phyloP scores from a whole-genome alignment of 805 yeast species.

The Cyberlindnera bimundalis region DNA sequence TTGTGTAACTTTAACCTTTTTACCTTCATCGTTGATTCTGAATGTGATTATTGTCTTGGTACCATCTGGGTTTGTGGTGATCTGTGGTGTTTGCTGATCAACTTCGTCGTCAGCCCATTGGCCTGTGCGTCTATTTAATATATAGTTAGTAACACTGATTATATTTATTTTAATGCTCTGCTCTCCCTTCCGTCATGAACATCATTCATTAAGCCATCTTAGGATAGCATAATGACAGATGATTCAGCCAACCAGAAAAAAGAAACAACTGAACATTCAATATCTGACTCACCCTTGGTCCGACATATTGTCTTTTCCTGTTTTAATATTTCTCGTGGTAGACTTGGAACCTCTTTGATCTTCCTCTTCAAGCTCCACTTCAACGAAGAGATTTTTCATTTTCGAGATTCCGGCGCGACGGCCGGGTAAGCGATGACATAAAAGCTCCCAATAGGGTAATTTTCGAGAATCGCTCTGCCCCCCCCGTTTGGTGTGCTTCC shows the following conservation, averaged over 20 bases:
- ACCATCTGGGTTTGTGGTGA: conserved; percentile 79
- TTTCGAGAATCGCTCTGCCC: background rate
- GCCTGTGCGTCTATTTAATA: conserved; percentile 2
- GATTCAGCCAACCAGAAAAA: no score
- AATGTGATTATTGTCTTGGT: conserved; percentile 83
- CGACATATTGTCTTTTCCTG: no score
- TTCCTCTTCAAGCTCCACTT: background rate
- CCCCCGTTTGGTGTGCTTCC: background rate
- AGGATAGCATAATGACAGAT: no score
- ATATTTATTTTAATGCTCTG: no score
- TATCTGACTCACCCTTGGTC: conserved; percentile 2
- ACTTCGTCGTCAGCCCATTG: conserved; percentile 45
- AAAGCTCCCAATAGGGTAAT: background rate
- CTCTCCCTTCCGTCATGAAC: no score
- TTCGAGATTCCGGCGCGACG: background rate
- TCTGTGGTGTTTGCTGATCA: conserved; percentile 64
- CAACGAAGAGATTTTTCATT: conserved; percentile 5
- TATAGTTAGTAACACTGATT: no score
- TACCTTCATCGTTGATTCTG: conserved; percentile 71
- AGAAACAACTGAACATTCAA: no score
- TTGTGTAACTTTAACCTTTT: conserved; percentile 85
- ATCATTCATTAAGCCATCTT: no score
- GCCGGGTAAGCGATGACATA: conserved; percentile 5
- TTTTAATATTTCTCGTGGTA: no score
- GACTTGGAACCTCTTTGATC: no score